A percentile compares a stretch with the other conserved stretches of the same genome.
These are phyloP conservation scores for Dictyostelium citrinum DNA, from an alignment of 78 protist species.

Conservation along the genomic window DNA sequence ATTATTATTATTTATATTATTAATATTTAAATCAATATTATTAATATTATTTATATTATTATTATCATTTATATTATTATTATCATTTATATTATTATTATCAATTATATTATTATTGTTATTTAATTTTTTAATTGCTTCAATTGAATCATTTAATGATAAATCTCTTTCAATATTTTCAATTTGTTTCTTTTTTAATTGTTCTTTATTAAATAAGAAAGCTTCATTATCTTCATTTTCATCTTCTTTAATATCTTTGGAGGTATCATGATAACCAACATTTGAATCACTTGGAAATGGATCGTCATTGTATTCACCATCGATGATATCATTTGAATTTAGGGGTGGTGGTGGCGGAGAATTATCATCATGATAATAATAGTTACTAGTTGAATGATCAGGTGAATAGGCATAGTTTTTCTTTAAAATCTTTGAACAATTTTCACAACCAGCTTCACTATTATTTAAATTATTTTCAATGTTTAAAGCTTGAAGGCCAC, in stretches of 20 bases:
- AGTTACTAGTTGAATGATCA: not conserved
- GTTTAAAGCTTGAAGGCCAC: not conserved
- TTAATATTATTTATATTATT: not conserved
- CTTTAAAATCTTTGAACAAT: constrained; percentile 2
- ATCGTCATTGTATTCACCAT: not conserved
- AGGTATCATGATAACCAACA: not conserved
- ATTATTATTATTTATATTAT: not conserved
- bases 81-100: not conserved
- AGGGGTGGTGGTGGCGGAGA: not conserved
- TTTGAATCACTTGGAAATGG: not conserved
- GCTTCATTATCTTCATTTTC: not conserved
- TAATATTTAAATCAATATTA: not conserved
- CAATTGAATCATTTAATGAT: not conserved
- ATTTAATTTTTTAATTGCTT: not conserved
- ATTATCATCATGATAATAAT: not conserved
- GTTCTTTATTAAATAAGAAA: not conserved
- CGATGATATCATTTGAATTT: not conserved
- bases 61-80: not conserved
- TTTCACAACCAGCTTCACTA: not conserved
- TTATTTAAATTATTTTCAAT: not conserved
- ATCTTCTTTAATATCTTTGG: not conserved
- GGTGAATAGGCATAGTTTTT: not conserved
- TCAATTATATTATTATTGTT: not conserved
- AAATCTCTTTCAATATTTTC: not conserved
- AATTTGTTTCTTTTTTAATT: not conserved